Conservation (phyloP, 495 filamentous ascomycete species). For the Daldinia grandis region DNA sequence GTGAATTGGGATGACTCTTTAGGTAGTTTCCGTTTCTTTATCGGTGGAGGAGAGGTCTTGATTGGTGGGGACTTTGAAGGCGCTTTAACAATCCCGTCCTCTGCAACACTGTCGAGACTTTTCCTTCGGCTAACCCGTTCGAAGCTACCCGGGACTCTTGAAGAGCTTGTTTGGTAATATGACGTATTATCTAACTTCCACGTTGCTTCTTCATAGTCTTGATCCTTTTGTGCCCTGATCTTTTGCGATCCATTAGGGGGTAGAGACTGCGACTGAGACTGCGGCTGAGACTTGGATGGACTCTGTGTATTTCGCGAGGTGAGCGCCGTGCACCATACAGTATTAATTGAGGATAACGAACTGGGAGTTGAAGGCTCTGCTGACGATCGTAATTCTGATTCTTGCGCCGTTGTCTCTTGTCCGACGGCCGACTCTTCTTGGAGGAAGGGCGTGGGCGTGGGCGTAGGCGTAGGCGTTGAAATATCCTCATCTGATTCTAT, state of each 20-base stretch:
- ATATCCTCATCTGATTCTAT: constrained; percentile 14
- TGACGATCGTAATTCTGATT: background rate
- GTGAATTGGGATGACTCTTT: constrained; percentile 37
- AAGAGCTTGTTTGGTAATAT: constrained; percentile 26
- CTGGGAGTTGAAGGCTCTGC: constrained; percentile 30
- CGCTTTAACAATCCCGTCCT: background rate
- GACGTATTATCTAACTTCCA: constrained; percentile 44
- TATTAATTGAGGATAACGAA: constrained; percentile 51
- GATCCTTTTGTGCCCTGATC: constrained; percentile 30
- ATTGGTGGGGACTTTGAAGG: constrained; percentile 13
- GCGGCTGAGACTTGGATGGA: constrained; percentile 19
- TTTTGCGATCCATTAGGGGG: constrained; percentile 35
- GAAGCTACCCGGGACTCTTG: constrained; percentile 22
- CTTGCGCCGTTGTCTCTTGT: background rate
- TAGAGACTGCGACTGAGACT: constrained; percentile 8
- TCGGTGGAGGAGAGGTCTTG: constrained; percentile 34
- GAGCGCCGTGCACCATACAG: constrained; percentile 46
- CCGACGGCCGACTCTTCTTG: constrained; percentile 16
- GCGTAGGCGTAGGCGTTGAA: constrained; percentile 14
- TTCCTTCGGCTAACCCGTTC: constrained; percentile 8
- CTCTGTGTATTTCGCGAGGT: constrained; percentile 42
- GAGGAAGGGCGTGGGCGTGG: constrained; percentile 12
- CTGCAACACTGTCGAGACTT: background rate
- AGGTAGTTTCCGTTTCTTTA: constrained; percentile 5
- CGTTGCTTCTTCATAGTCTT: constrained; percentile 51